These are phyloP conservation scores for Cordia subcordata DNA, from an alignment of 257 asterid genomes.

Conservation along the genomic window DNA sequence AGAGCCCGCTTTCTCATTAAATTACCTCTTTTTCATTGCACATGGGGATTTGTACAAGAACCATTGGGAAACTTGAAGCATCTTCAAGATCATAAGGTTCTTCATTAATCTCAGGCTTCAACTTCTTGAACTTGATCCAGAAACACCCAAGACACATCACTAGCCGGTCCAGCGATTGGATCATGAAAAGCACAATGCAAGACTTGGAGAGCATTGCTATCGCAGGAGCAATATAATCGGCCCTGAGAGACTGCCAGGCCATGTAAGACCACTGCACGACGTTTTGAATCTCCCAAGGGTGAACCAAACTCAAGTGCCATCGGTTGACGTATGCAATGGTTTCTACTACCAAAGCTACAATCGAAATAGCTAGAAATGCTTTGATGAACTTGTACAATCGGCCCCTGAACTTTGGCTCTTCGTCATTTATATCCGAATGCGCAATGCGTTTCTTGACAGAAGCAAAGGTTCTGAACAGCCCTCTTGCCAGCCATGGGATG, in stretches of 20 bases:
- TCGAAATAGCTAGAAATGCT: conserved; percentile 59
- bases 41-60: conserved; percentile 94
- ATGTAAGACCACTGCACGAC: conserved; percentile 61
- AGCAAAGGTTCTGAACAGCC: conserved; percentile 29
- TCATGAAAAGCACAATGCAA: conserved; percentile 71
- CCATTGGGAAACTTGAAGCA: conserved; percentile 66
- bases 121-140: conserved; percentile 60
- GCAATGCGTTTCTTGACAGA: conserved; percentile 69
- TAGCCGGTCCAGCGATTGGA: conserved; percentile 72
- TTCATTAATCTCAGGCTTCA: conserved; percentile 48
- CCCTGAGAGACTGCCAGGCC: conserved; percentile 71
- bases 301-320: conserved; percentile 64
- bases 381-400: conserved; percentile 59
- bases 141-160: conserved; percentile 69
- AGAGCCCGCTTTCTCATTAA: neutral
- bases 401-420: conserved; percentile 67
- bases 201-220: conserved; percentile 51
- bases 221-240: conserved; percentile 62
- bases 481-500: conserved; percentile 56
- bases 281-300: conserved; percentile 70
- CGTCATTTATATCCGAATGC: conserved; percentile 56
- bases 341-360: conserved; percentile 60
- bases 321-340: conserved; percentile 55
- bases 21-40: conserved; percentile 92
- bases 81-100: conserved; percentile 53